phyloP scores from a whole-genome alignment of 768 basidiomycete genomes.

The Kwoniella dendrophila region DNA sequence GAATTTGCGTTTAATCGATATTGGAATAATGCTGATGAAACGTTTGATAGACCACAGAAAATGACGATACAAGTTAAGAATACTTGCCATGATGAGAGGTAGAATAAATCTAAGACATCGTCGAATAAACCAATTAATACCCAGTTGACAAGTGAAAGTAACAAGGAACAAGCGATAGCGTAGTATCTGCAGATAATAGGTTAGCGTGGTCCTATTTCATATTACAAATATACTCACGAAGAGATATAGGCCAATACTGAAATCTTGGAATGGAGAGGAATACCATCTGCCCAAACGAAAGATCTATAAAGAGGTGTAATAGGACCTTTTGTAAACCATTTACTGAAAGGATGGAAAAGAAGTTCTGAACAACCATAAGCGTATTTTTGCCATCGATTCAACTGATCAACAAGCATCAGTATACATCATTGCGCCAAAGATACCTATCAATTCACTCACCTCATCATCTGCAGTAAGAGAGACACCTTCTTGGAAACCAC shows the following conservation, averaged over 20 bases:
- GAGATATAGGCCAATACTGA: constrained; percentile 64
- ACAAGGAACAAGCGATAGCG: constrained; percentile 64
- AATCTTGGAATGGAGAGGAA: constrained; percentile 62
- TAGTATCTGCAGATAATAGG: constrained; percentile 40
- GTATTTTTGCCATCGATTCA: constrained; percentile 82
- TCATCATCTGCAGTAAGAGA: constrained; percentile 87
- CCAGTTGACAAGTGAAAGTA: constrained; percentile 72
- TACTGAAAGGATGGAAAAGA: constrained; percentile 77
- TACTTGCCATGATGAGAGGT: constrained; percentile 55
- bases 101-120: constrained; percentile 50
- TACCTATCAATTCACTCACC: constrained; percentile 59
- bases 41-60: constrained; percentile 52
- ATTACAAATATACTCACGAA: constrained; percentile 29
- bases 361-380: constrained; percentile 59
- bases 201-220: background rate
- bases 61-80: constrained; percentile 54
- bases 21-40: constrained; percentile 54
- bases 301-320: constrained; percentile 62
- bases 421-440: background rate
- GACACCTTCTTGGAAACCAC: constrained; percentile 89
- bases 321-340: constrained; percentile 79
- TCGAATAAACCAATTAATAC: constrained; percentile 65
- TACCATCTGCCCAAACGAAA: constrained; percentile 57
- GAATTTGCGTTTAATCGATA: constrained; percentile 54
- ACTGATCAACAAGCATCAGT: constrained; percentile 14